These are phyloP conservation scores for Colletotrichum sp. DNA, from an alignment of 2,329 filamentous ascomycete genomes.

Conservation along the genomic window DNA sequence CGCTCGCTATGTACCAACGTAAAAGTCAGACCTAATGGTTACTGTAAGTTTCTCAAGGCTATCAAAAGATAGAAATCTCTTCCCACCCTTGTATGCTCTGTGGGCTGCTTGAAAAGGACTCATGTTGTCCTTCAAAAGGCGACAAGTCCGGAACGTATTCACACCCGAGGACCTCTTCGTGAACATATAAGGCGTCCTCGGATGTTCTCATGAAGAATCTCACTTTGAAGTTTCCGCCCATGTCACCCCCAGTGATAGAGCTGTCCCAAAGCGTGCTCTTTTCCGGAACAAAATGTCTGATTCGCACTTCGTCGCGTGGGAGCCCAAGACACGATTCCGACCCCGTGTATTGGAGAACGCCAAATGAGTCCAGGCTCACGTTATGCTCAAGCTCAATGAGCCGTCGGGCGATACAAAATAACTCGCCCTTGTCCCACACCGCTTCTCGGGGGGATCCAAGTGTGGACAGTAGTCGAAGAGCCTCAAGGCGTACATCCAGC, in stretches of 20 bases:
- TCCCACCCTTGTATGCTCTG: not conserved
- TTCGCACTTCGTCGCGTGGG: not conserved
- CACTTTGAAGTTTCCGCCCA: not conserved
- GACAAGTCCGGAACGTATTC: not conserved
- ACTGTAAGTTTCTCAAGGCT: too few species aligned
- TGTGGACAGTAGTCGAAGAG: constrained; percentile 31
- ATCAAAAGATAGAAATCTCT: not conserved
- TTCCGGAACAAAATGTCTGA: not conserved
- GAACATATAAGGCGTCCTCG: not conserved
- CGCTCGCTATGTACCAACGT: not conserved
- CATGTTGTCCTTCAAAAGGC: not conserved
- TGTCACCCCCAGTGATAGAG: accelerated
- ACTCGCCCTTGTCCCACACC: not conserved
- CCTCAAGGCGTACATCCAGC: constrained; percentile 42
- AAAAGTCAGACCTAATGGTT: not conserved
- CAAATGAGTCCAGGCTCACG: not conserved
- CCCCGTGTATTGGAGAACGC: not conserved
- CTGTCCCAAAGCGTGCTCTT: not conserved
- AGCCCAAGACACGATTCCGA: not conserved
- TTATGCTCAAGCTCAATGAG: constrained; percentile 12
- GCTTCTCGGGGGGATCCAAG: constrained; percentile 22
- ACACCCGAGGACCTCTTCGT: not conserved
- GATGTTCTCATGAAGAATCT: not conserved
- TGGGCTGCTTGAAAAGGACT: not conserved
- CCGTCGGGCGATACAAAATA: not conserved